Conservation (phyloP, 805 yeast genomes). For the Pichia paraexigua region DNA sequence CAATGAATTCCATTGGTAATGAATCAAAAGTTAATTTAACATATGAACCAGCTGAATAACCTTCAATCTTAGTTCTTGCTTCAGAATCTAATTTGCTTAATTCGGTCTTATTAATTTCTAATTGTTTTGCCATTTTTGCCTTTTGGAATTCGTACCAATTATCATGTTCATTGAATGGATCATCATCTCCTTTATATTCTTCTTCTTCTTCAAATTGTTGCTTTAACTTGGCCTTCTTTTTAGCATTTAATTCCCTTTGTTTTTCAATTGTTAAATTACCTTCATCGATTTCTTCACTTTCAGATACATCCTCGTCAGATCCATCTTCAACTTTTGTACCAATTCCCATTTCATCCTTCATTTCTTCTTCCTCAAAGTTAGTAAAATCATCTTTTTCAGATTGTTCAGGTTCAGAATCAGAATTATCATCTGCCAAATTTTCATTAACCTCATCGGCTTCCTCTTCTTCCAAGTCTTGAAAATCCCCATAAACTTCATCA, state of each 20-base stretch:
- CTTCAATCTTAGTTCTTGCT: constrained; percentile 79
- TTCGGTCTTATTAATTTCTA: constrained; percentile 85
- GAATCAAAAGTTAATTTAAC: constrained; percentile 79
- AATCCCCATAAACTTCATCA: constrained; percentile 31
- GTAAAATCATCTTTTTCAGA: constrained; percentile 41
- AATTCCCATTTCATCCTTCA: constrained; percentile 32
- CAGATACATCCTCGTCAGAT: constrained; percentile 30
- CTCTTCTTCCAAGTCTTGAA: constrained; percentile 23
- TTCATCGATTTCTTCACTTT: constrained; percentile 35
- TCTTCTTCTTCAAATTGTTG: constrained; percentile 86
- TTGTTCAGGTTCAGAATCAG: constrained; percentile 37
- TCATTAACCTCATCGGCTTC: constrained; percentile 41
- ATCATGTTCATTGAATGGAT: constrained; percentile 63
- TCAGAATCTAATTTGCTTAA: constrained; percentile 63
- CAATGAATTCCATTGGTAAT: constrained; percentile 84
- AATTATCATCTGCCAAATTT: constrained; percentile 36
- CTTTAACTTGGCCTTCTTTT: constrained; percentile 80
- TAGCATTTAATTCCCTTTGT: constrained; percentile 73
- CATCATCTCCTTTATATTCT: constrained; percentile 68
- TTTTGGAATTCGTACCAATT: constrained; percentile 98
- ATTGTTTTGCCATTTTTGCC: constrained; percentile 92
- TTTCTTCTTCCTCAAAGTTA: constrained; percentile 46
- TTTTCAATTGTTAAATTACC: constrained; percentile 53
- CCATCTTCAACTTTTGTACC: constrained; percentile 27
- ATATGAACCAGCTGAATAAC: constrained; percentile 88